Evolutionary conservation across 495 filamentous ascomycete species (phyloP).

Genomic region (Trichocladium uniseriatum): DNA sequence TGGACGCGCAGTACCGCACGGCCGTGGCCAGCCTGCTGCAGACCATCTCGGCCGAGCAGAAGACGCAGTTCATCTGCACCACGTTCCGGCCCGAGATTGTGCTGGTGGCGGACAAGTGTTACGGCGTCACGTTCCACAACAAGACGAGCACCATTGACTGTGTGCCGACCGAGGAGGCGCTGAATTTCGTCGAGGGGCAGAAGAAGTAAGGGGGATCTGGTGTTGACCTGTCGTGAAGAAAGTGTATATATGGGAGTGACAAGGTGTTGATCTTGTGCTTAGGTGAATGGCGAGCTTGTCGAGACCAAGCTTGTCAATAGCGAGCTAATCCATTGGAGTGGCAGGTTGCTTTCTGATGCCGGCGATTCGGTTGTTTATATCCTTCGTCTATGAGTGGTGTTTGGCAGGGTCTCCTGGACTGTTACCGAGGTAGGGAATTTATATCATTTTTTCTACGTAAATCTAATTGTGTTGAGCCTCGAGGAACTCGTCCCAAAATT

Average conservation of each 20-base stretch:
- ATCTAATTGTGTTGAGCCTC: too few species aligned
- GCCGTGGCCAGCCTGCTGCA: conserved; percentile 83
- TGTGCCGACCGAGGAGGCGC: conserved; percentile 74
- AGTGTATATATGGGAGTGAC: not conserved
- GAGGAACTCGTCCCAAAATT: too few species aligned
- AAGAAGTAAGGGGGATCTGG: conserved; percentile 11
- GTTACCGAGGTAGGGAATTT: too few species aligned
- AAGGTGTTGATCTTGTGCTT: too few species aligned
- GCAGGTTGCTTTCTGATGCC: not conserved
- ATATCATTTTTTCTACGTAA: too few species aligned
- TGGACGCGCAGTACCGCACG: conserved; percentile 94
- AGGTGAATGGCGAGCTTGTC: too few species aligned
- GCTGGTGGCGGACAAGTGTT: conserved; percentile 91
- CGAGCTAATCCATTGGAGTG: too few species aligned
- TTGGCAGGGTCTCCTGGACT: too few species aligned
- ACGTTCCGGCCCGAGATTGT: conserved; percentile 98
- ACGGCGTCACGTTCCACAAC: conserved; percentile 87
- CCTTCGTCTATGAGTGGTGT: not conserved
- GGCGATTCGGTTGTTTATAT: not conserved
- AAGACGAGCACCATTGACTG: conserved; percentile 91
- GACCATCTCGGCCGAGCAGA: conserved; percentile 54
- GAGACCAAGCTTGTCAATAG: too few species aligned
- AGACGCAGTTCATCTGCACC: conserved; percentile 71
- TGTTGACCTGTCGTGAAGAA: not conserved
- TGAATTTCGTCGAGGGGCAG: conserved; percentile 85